Evolutionary conservation across 139 green algal species (phyloP).

Genomic region (Nannochloris sp.): DNA sequence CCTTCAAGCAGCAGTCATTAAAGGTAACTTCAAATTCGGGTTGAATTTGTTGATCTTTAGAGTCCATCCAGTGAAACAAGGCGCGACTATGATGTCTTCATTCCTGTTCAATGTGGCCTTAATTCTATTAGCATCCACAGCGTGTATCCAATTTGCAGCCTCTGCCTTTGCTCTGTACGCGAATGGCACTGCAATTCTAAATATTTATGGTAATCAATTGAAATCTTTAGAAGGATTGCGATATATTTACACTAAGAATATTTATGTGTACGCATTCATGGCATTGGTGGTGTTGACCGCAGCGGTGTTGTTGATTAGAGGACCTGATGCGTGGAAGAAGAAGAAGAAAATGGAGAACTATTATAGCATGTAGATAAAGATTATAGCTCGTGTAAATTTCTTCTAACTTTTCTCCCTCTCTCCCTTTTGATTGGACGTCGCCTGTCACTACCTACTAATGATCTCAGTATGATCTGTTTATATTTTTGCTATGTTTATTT

Average conservation of each 20-base stretch:
- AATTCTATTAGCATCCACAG: constrained; percentile 77
- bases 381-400: too few relatives aligned
- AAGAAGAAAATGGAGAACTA: constrained; percentile 48
- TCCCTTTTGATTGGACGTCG: too few relatives aligned
- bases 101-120: constrained; percentile 94
- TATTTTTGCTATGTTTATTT: too few relatives aligned
- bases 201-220: constrained; percentile 61
- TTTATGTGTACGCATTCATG: constrained; percentile 71
- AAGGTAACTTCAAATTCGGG: constrained; percentile 87
- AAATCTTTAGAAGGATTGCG: constrained; percentile 63
- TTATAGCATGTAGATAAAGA: constrained; percentile 5
- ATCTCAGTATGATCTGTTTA: too few relatives aligned
- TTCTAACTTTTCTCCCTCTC: too few relatives aligned
- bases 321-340: constrained; percentile 47
- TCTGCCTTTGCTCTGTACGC: constrained; percentile 81
- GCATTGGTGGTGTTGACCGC: constrained; percentile 38
- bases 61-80: constrained; percentile 75
- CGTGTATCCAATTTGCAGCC: constrained; percentile 90
- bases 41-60: constrained; percentile 81
- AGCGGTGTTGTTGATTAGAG: constrained; percentile 28
- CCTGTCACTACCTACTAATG: too few relatives aligned
- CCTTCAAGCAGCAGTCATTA: constrained; percentile 57
- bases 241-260: constrained; percentile 78
- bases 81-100: constrained; percentile 86
- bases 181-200: constrained; percentile 65